Percentiles rank a stretch among this genome's conserved stretches.
These are phyloP conservation scores for Phaeomoniella chlamydospora DNA, from an alignment of 2,329 filamentous ascomycete species.

Conservation along the genomic window DNA sequence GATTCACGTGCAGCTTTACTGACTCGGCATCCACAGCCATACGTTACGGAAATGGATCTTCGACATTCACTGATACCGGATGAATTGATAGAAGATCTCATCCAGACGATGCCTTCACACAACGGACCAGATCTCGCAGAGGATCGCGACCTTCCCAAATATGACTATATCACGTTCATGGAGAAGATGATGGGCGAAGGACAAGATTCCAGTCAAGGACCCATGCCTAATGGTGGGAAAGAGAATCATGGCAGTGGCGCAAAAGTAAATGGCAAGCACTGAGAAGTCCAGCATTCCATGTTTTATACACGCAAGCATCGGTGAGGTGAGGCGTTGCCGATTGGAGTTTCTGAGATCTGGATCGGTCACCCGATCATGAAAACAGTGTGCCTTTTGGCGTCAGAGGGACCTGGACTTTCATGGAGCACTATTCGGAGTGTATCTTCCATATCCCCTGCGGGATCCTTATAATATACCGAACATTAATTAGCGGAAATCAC, in stretches of 20 bases:
- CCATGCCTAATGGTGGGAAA: neutral
- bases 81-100: constrained; percentile 86
- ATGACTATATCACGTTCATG: constrained; percentile 96
- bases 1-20: neutral
- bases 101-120: constrained; percentile 74
- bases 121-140: constrained; percentile 72
- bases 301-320: no score
- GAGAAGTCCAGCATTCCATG: no score
- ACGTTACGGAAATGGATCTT: constrained; percentile 95
- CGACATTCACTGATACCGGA: constrained; percentile 90
- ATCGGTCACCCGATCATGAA: no score
- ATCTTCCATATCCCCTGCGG: no score
- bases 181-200: constrained; percentile 54
- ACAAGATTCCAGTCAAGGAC: constrained; percentile 5
- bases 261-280: neutral
- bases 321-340: no score
- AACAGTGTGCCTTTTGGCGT: no score
- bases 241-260: no score
- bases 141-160: constrained; percentile 74
- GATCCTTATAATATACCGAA: no score
- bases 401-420: no score
- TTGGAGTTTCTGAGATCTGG: no score
- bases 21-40: constrained; percentile 41
- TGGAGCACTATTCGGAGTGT: no score
- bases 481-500: no score